These are phyloP conservation scores for Mucuna pruriens DNA, from an alignment of 306 rosid genomes.

Conservation along the genomic window DNA sequence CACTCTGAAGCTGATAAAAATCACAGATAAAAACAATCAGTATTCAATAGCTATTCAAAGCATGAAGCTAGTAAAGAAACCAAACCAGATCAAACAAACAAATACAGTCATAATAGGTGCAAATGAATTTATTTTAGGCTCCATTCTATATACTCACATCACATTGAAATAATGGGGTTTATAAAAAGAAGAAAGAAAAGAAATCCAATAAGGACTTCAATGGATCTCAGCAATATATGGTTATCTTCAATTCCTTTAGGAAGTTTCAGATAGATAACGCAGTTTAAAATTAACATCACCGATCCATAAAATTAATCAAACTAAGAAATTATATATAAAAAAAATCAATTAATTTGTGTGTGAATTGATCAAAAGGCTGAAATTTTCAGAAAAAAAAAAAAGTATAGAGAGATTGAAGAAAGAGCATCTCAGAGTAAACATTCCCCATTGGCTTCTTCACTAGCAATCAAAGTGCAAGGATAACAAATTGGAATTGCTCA, in stretches of 20 bases:
- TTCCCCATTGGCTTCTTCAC: slow-evolving; percentile 82
- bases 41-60: not conserved
- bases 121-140: not conserved
- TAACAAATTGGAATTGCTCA: slow-evolving; percentile 45
- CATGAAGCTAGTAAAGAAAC: not conserved
- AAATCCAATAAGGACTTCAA: not conserved
- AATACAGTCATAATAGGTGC: not conserved
- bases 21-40: not conserved
- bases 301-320: slow-evolving; percentile 42
- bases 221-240: slow-evolving; percentile 41
- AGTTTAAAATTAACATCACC: slow-evolving; percentile 54
- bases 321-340: not conserved
- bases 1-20: not conserved
- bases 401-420: not conserved
- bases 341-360: not conserved
- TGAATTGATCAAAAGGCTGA: no score
- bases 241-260: slow-evolving; percentile 45
- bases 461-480: slow-evolving; percentile 80
- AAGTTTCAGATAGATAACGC: slow-evolving; percentile 69
- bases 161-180: not conserved
- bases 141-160: not conserved
- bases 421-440: slow-evolving; percentile 63
- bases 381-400: not conserved
- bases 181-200: accelerated
- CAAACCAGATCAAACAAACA: not conserved